phyloP scores from a whole-genome alignment of 495 filamentous ascomycete species.

The Apodospora peruviana region DNA sequence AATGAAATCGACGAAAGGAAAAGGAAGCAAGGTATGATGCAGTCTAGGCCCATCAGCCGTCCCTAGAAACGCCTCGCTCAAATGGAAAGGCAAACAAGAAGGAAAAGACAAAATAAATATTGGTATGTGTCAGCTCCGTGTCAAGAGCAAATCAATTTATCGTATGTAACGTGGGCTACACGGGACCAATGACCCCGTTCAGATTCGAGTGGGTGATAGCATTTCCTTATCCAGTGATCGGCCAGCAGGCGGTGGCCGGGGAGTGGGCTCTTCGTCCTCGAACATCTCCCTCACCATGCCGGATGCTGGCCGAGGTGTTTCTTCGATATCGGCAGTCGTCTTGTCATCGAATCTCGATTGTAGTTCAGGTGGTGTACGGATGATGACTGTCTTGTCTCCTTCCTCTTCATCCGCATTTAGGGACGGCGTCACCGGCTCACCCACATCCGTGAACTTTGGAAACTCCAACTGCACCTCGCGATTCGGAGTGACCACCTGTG shows the following conservation, averaged over 20 bases:
- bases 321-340: conserved; percentile 13
- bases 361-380: conserved; percentile 20
- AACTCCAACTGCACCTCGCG: conserved; percentile 23
- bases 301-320: conserved; percentile 25
- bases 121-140: not conserved
- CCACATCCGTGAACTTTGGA: conserved; percentile 3
- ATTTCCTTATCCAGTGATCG: conserved; percentile 8
- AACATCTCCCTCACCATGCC: not conserved
- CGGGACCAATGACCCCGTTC: not conserved
- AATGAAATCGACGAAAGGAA: conserved; percentile 4
- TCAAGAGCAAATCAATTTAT: no score
- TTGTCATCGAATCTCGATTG: not conserved
- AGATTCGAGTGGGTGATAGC: not conserved
- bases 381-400: conserved; percentile 16
- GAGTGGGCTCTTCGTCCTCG: conserved; percentile 27
- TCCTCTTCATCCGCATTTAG: conserved; percentile 9
- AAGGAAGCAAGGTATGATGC: conserved; percentile 5
- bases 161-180: no score
- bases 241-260: conserved; percentile 20
- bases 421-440: conserved; percentile 9
- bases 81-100: conserved; percentile 1
- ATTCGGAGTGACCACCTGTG: conserved; percentile 36
- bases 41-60: conserved; percentile 11
- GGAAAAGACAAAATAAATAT: conserved; percentile 6
- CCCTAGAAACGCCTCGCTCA: conserved; percentile 20